phyloP scores from a whole-genome alignment of 371 early-diverging fungal species.

The Mucor mucedo region DNA sequence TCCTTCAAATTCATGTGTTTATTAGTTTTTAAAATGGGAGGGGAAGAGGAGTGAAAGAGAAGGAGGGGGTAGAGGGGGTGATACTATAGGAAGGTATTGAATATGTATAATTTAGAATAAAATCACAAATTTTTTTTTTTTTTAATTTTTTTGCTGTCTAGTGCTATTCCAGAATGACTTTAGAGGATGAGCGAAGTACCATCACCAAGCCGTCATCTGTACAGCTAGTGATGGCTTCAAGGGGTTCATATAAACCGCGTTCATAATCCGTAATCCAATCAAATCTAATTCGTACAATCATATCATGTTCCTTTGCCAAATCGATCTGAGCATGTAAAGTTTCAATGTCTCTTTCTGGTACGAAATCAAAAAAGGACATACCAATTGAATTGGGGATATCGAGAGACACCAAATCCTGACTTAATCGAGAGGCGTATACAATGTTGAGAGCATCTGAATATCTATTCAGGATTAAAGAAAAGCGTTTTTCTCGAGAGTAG shows the following conservation, averaged over 20 bases:
- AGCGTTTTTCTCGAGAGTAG: conserved; percentile 27
- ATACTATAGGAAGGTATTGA: conserved; percentile 2
- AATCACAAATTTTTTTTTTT: neutral
- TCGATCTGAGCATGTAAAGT: conserved; percentile 31
- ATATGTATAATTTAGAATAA: neutral
- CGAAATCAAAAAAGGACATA: conserved; percentile 31
- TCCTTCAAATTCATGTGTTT: no score
- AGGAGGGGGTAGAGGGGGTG: neutral
- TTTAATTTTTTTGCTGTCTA: neutral
- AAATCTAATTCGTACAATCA: conserved; percentile 45
- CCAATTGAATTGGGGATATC: conserved; percentile 28
- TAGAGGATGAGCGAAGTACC: conserved; percentile 23
- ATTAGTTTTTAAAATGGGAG: no score
- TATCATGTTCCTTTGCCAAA: conserved; percentile 33
- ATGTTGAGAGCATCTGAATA: conserved; percentile 37
- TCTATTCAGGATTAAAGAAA: conserved; percentile 45
- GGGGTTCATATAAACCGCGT: conserved; percentile 20
- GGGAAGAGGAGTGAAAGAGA: no score
- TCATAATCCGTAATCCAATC: conserved; percentile 39
- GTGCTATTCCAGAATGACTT: conserved; percentile 4
- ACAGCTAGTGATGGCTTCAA: conserved; percentile 43
- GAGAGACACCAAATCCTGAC: conserved; percentile 30
- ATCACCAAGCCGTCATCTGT: conserved; percentile 51
- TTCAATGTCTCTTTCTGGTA: conserved; percentile 30
- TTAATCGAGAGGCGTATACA: conserved; percentile 32